These are phyloP conservation scores for Daldinia sp. DNA, from an alignment of 2,329 filamentous ascomycete genomes.

Conservation along the genomic window DNA sequence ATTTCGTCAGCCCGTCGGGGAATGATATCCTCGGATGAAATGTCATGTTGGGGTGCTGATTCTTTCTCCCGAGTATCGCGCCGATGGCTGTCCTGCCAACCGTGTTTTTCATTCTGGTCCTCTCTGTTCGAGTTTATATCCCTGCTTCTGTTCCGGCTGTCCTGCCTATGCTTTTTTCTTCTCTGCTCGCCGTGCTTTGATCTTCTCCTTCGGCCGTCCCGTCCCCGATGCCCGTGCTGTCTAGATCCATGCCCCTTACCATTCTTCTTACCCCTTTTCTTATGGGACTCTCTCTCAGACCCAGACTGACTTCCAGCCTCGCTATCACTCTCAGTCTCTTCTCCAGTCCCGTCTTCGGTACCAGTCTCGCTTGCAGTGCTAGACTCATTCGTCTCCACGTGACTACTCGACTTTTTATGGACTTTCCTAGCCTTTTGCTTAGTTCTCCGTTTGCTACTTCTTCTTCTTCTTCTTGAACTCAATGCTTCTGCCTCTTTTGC, in stretches of 20 bases:
- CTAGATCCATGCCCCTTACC: neutral
- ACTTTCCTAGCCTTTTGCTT: constrained; percentile 32
- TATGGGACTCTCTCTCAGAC: constrained; percentile 27
- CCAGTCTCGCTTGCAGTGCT: constrained; percentile 34
- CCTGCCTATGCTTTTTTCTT: constrained; percentile 18
- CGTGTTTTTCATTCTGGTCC: constrained; percentile 17
- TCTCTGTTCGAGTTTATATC: neutral
- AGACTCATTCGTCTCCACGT: constrained; percentile 25
- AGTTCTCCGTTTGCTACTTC: constrained; percentile 24
- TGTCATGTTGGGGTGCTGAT: neutral
- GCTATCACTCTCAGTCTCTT: constrained; percentile 27
- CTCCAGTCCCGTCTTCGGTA: constrained; percentile 17
- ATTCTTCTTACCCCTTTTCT: constrained; percentile 25
- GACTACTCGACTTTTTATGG: constrained; percentile 27
- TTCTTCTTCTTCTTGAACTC: constrained; percentile 25
- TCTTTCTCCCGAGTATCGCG: constrained; percentile 14
- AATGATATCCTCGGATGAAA: neutral
- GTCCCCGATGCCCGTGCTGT: neutral
- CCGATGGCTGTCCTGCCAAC: neutral
- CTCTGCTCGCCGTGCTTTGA: constrained; percentile 14
- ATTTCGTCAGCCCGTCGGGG: neutral
- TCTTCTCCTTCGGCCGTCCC: constrained; percentile 3
- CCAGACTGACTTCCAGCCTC: constrained; percentile 21
- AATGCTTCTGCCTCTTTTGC: constrained; percentile 18
- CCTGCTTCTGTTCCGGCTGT: neutral